Base-by-base conservation (phyloP, 139 green algal genomes). In the Picochlorum sp. region DNA sequence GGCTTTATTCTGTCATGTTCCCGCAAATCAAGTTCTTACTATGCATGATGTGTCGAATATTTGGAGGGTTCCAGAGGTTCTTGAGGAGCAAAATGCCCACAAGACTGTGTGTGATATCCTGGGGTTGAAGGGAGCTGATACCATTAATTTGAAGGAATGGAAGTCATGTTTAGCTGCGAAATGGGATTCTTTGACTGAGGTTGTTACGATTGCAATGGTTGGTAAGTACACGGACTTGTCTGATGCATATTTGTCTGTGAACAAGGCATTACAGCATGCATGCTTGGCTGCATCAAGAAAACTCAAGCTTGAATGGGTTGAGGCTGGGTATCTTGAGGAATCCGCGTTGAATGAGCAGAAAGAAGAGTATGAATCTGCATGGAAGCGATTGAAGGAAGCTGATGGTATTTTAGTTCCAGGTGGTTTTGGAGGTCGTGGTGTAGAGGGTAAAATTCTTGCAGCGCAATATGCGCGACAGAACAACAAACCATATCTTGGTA, bases 21-120 rank as follows among this genome's bases (percentile, higher is more conserved):
- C 81, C 3, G 44, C 73, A 4, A 45, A 77, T 30, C 82, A 90
- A 63, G 86, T 98, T 34, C 81, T 99, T 3, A 97, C 88, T 28
- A 86, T 99, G 73, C 85, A 95, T 69, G 91, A 97, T 52, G 94
- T 98, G 11, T 88, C 73, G 74, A 99, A 99, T 82, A 98, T 99
- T 68, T 98, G 93, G 94, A 88, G 96, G n/a, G 81, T 92, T 49
- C 73, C 71, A 38, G 49, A 74, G 51, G 84, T 92, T 66, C 82
- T 85, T 86, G 75, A 88, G 66, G 86, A 96, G 31, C 84, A 97
- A 77, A 69, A 67, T 16, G 86, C 81, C 15, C 86, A 95, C 68
- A 63, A 78, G 5, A 81, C 87, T 26, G 74, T 94, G 26, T 86
- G 86, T 63, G 60, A 71, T 37, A 71, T 87, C n/a, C 81, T 97